phyloP scores from a whole-genome alignment of 2,329 filamentous ascomycete genomes.

The Rachicladosporium sp. region DNA sequence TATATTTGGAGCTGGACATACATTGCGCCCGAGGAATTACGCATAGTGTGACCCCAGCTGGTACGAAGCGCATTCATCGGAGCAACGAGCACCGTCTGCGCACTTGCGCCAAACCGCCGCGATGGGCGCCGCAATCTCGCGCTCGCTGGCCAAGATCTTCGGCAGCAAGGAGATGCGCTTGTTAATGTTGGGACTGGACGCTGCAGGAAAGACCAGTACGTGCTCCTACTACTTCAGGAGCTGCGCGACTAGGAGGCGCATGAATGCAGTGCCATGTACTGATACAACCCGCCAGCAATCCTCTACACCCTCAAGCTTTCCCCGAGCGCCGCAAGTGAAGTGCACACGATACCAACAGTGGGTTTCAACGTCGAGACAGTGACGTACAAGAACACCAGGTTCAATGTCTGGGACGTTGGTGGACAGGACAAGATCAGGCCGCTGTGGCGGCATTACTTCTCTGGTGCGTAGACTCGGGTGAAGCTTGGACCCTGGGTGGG shows the following conservation, averaged over 20 bases:
- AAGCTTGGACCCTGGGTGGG: too few species aligned
- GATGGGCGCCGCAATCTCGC: slow-evolving; percentile 85
- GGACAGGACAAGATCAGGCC: slow-evolving; percentile 99
- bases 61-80: too few species aligned
- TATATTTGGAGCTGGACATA: too few species aligned
- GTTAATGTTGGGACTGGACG: slow-evolving; percentile 93
- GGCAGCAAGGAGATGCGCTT: slow-evolving; percentile 98
- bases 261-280: too few species aligned
- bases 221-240: too few species aligned
- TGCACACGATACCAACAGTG: slow-evolving; percentile 98
- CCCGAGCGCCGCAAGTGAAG: slow-evolving; percentile 60
- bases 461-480: too few species aligned
- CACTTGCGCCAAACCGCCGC: too few species aligned
- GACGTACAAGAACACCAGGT: slow-evolving; percentile 99
- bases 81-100: too few species aligned
- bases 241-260: background rate
- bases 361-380: slow-evolving; percentile 99
- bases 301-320: slow-evolving; percentile 97
- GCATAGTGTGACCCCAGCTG: too few species aligned
- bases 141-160: slow-evolving; percentile 98
- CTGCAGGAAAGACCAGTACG: slow-evolving; percentile 87
- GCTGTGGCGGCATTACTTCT: slow-evolving; percentile 99
- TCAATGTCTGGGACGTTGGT: slow-evolving; percentile 99
- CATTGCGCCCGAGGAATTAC: too few species aligned
- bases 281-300: slow-evolving; percentile 45